Percentiles rank a stretch among this genome's conserved stretches.
Conservation (phyloP, 306 rosid species). For the Rosa chinensis region DNA sequence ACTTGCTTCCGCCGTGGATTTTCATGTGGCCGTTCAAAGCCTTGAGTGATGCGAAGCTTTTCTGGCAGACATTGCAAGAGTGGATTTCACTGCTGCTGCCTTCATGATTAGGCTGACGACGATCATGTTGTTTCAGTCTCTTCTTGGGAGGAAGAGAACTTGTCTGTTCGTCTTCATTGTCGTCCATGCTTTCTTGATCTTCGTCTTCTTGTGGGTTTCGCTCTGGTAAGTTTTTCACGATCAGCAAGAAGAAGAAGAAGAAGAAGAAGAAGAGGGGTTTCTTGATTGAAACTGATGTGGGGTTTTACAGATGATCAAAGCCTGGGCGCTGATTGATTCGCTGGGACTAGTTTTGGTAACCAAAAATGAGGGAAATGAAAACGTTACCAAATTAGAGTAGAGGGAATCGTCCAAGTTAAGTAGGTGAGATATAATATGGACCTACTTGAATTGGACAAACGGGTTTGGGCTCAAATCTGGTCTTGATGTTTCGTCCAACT, state of each 20-base stretch:
- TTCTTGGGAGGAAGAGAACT: background rate
- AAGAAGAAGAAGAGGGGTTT: background rate
- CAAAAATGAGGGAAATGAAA: background rate
- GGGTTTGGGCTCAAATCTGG: background rate
- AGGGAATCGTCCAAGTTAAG: background rate
- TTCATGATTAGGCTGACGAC: background rate
- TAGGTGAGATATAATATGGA: no score
- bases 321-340: background rate
- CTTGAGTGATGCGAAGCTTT: no score
- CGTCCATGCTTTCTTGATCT: conserved; percentile 3
- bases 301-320: background rate
- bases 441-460: no score
- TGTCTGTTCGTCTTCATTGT: background rate
- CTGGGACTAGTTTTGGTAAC: background rate
- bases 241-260: background rate
- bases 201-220: background rate
- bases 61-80: no score
- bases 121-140: background rate
- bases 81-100: background rate
- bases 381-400: background rate
- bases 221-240: background rate
- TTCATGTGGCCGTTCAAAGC: no score
- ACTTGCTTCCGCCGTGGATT: no score
- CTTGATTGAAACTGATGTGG: background rate
- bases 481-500: no score